Conservation (phyloP, 2,329 filamentous ascomycete genomes). For the Pseudogymnoascus sp. region DNA sequence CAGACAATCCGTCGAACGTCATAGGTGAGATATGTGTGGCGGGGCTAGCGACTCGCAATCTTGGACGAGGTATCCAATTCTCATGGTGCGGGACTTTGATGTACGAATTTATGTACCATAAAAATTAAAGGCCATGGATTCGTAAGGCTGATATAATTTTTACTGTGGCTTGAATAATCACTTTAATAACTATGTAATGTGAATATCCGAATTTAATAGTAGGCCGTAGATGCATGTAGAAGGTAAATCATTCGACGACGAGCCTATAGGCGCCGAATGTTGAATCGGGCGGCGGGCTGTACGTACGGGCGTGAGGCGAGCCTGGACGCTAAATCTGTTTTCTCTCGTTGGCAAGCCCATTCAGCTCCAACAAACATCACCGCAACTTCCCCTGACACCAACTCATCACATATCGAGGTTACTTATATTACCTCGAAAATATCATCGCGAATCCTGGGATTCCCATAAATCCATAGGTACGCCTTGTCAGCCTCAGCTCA, state of each 20-base stretch:
- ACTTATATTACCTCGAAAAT: neutral
- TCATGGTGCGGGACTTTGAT: neutral
- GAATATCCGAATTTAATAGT: neutral
- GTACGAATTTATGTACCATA: neutral
- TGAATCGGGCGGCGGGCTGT: neutral
- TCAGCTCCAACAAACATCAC: constrained; percentile 1
- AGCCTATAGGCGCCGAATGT: constrained; percentile 4
- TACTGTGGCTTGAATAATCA: neutral
- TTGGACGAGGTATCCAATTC: neutral
- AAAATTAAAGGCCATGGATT: neutral
- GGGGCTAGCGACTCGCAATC: constrained; percentile 5
- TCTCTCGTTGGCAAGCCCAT: constrained; percentile 3
- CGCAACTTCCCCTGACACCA: neutral
- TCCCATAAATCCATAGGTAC: constrained; percentile 1
- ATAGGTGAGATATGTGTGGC: constrained; percentile 5
- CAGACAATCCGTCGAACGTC: neutral
- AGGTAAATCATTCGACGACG: neutral
- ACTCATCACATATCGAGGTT: neutral
- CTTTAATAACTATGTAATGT: neutral
- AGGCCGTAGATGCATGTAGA: neutral
- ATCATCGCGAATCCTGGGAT: neutral
- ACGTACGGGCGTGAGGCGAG: constrained; percentile 4
- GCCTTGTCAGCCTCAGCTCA: neutral
- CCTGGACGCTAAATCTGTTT: constrained; percentile 7
- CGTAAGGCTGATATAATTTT: neutral